A percentile compares a stretch with the other conserved stretches of the same genome.
Evolutionary conservation across 129 eudicot genomes (phyloP).

Genomic region (Kitagawia praeruptora): DNA sequence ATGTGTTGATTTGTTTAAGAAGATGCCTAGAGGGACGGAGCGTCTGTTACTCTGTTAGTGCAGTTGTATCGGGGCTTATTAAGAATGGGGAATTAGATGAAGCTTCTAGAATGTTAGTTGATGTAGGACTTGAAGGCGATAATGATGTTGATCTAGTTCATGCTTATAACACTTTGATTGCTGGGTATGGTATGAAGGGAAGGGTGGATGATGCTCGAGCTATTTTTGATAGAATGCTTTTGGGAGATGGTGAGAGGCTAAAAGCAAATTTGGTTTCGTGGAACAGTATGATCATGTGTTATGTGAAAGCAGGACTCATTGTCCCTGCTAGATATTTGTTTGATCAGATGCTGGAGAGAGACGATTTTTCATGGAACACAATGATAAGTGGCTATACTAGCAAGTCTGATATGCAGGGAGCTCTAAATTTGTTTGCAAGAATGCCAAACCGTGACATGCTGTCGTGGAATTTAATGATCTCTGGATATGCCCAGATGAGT

Average conservation of each 20-base stretch:
- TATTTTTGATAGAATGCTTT: conserved; percentile 30
- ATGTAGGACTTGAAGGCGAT: neutral
- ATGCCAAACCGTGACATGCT: conserved; percentile 40
- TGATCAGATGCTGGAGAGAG: conserved; percentile 38
- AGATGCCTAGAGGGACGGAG: neutral
- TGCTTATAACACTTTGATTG: conserved; percentile 55
- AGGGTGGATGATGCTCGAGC: conserved; percentile 34
- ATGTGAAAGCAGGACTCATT: conserved; percentile 35
- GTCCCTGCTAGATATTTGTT: conserved; percentile 39
- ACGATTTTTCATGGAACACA: conserved; percentile 46
- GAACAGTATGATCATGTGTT: conserved; percentile 1
- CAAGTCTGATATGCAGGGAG: conserved; percentile 29
- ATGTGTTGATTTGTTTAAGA: conserved; percentile 18
- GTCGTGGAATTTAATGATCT: conserved; percentile 45
- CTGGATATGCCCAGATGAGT: conserved; percentile 36
- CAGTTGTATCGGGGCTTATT: conserved; percentile 14
- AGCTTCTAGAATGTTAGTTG: conserved; percentile 23
- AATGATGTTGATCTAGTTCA: conserved; percentile 21
- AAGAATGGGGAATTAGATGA: conserved; percentile 29
- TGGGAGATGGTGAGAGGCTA: neutral
- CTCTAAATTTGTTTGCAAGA: conserved; percentile 25
- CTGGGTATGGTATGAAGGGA: conserved; percentile 50
- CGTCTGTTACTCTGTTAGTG: conserved; percentile 34
- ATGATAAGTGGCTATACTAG: conserved; percentile 45
- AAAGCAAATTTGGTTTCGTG: neutral